Evolutionary conservation across 2,329 filamentous ascomycete species (phyloP).

Genomic region (Exserohilum turcica): DNA sequence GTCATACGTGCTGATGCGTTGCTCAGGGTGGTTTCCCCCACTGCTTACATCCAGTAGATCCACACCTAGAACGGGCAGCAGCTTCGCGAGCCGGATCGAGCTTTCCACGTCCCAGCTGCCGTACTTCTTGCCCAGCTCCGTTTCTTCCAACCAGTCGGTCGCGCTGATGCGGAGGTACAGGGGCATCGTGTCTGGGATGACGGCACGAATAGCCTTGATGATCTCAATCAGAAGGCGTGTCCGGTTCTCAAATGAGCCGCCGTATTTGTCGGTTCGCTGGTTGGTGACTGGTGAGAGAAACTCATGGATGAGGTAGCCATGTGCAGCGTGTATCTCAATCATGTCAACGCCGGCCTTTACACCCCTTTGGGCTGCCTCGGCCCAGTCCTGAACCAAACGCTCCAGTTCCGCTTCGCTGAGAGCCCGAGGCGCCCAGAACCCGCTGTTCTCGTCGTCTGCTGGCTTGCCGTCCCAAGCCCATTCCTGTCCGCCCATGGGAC

Average conservation of each 20-base stretch:
- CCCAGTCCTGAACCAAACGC: constrained; percentile 48
- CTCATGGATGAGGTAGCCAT: constrained; percentile 52
- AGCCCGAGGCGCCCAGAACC: constrained; percentile 46
- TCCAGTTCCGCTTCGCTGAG: constrained; percentile 49
- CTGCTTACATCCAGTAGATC: constrained; percentile 55
- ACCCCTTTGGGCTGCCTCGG: constrained; percentile 43
- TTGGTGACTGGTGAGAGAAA: constrained; percentile 51
- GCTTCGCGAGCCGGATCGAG: constrained; percentile 48
- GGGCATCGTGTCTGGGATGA: constrained; percentile 43
- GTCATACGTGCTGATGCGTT: constrained; percentile 50
- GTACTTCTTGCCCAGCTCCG: constrained; percentile 33
- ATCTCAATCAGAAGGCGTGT: constrained; percentile 50
- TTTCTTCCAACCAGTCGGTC: constrained; percentile 47
- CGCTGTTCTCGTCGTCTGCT: constrained; percentile 35
- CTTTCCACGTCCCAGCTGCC: constrained; percentile 51
- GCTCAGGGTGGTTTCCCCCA: constrained; percentile 53
- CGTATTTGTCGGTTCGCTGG: constrained; percentile 50
- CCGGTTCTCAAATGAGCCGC: constrained; percentile 50
- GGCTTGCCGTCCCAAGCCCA: constrained; percentile 48
- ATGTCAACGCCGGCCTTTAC: constrained; percentile 46
- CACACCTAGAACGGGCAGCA: constrained; percentile 50
- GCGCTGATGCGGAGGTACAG: constrained; percentile 44
- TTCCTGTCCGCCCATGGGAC: constrained; percentile 46
- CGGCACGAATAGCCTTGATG: constrained; percentile 42
- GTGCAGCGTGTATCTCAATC: constrained; percentile 52